Percentiles rank a stretch among this genome's conserved stretches.
Evolutionary conservation across 805 yeast species (phyloP).

Genomic region (Wickerhamomyces chaumierensis): DNA sequence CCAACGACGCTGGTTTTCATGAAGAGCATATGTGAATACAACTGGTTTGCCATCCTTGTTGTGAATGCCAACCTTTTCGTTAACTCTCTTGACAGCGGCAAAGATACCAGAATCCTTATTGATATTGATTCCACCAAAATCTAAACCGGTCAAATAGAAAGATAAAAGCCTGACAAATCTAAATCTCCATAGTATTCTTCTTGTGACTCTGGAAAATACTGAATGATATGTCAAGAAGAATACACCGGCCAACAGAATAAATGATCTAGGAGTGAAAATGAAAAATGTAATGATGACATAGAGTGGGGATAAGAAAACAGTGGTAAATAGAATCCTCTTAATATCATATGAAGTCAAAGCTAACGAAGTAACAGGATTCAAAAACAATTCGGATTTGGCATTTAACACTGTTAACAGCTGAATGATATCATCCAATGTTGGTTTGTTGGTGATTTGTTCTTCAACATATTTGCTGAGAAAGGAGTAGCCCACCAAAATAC

Average conservation of each 20-base stretch:
- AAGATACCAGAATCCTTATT: slow-evolving; percentile 29
- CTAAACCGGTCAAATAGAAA: slow-evolving; percentile 81
- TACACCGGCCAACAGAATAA: slow-evolving; percentile 47
- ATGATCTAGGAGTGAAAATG: slow-evolving; percentile 57
- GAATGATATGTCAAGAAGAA: slow-evolving; percentile 78
- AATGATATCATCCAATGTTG: slow-evolving; percentile 81
- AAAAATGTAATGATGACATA: slow-evolving; percentile 62
- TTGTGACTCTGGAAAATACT: slow-evolving; percentile 69
- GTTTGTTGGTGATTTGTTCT: slow-evolving; percentile 48
- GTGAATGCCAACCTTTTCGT: slow-evolving; percentile 22
- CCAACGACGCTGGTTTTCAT: slow-evolving; percentile 96
- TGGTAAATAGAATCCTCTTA: slow-evolving; percentile 70
- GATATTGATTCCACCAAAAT: slow-evolving; percentile 42
- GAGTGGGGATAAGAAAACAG: slow-evolving; percentile 76
- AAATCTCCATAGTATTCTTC: slow-evolving; percentile 80
- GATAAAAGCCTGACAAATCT: slow-evolving; percentile 55
- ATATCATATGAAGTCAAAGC: slow-evolving; percentile 72
- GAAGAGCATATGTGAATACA: slow-evolving; percentile 81
- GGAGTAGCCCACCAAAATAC: slow-evolving; percentile 47
- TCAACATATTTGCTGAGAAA: slow-evolving; percentile 44
- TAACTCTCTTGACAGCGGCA: slow-evolving; percentile 30
- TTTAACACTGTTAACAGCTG: slow-evolving; percentile 66
- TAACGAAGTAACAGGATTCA: slow-evolving; percentile 68
- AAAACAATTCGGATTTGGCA: slow-evolving; percentile 62
- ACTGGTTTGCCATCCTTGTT: slow-evolving; percentile 38